Evolutionary conservation across 2,329 filamentous ascomycete species (phyloP).

Genomic region (Diplodia seriata): DNA sequence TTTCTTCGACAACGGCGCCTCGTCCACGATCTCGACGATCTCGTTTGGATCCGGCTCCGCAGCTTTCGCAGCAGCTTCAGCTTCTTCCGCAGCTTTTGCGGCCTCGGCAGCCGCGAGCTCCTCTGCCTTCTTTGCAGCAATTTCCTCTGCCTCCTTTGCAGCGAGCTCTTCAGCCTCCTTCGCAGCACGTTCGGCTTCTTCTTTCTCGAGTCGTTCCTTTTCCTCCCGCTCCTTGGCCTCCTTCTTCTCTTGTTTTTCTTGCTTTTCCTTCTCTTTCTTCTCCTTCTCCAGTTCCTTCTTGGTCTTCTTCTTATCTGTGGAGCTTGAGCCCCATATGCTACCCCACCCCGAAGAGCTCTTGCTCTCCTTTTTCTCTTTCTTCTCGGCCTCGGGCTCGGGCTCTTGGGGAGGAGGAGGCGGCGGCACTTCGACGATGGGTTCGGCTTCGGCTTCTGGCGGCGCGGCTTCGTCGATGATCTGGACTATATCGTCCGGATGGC

Average conservation of each 20-base stretch:
- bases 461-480: constrained; percentile 30
- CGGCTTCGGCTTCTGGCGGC: constrained; percentile 39
- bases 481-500: constrained; percentile 26
- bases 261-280: constrained; percentile 37
- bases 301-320: constrained; percentile 35
- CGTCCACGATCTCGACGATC: constrained; percentile 30
- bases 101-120: constrained; percentile 16
- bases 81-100: constrained; percentile 36
- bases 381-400: constrained; percentile 9
- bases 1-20: constrained; percentile 38
- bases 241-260: constrained; percentile 39
- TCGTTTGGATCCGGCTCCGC: constrained; percentile 34
- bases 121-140: constrained; percentile 34
- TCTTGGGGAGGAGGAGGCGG: background rate
- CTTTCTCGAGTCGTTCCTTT: constrained; percentile 39
- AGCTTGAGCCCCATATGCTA: constrained; percentile 37
- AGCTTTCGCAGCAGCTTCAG: constrained; percentile 32
- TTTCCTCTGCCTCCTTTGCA: background rate
- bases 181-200: constrained; percentile 32
- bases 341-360: constrained; percentile 27
- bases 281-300: constrained; percentile 37
- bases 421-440: constrained; percentile 42
- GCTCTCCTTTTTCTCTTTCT: constrained; percentile 24
- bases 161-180: constrained; percentile 30
- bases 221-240: constrained; percentile 39